These are phyloP conservation scores for Ormosia emarginata DNA, from an alignment of 306 rosid species.

Conservation along the genomic window DNA sequence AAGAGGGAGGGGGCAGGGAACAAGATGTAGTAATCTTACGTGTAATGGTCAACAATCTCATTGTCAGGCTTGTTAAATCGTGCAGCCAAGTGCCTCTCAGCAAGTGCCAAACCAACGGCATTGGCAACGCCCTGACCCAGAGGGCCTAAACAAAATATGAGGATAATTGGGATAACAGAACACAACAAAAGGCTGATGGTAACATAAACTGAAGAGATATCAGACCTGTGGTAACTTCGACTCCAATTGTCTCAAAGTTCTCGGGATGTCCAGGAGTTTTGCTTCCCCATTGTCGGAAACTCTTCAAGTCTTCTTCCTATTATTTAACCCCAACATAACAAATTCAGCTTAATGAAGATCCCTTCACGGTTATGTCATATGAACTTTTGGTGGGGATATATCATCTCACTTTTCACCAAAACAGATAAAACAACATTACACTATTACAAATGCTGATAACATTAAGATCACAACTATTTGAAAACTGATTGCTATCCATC, in stretches of 20 bases:
- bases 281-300: slow-evolving; percentile 91
- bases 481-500: neutral
- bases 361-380: neutral
- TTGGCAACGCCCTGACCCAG: slow-evolving; percentile 97
- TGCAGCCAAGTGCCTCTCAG: slow-evolving; percentile 97
- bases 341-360: slow-evolving; percentile 8
- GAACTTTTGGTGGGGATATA: neutral
- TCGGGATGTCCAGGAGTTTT: slow-evolving; percentile 98
- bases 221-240: slow-evolving; percentile 96
- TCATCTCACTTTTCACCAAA: neutral
- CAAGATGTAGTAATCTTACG: slow-evolving; percentile 47
- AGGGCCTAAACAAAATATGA: slow-evolving; percentile 65
- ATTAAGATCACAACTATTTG: neutral
- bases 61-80: slow-evolving; percentile 88
- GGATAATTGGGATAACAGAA: neutral
- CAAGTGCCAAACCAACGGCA: slow-evolving; percentile 96
- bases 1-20: neutral
- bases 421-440: neutral
- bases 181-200: neutral
- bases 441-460: neutral
- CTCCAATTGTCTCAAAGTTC: slow-evolving; percentile 91
- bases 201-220: slow-evolving; percentile 9
- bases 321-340: slow-evolving; percentile 13
- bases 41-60: slow-evolving; percentile 95
- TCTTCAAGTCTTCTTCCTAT: slow-evolving; percentile 88